Base-by-base conservation (phyloP, 2,329 filamentous ascomycete genomes). In the Rhinocladiella similis region DNA sequence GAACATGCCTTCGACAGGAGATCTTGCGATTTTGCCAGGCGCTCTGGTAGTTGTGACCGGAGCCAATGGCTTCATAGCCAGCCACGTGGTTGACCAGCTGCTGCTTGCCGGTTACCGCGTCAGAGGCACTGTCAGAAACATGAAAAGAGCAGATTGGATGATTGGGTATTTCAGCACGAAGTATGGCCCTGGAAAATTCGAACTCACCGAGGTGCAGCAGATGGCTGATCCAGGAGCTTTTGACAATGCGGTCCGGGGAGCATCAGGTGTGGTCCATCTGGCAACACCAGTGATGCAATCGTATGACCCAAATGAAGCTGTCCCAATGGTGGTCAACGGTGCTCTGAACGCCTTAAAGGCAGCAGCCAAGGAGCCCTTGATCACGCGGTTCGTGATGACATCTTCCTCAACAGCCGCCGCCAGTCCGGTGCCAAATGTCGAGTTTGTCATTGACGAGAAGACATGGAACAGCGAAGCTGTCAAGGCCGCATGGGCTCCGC, bases 251-350 rank as follows among this genome's bases (percentile, higher is more conserved):
- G 57, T 70, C 7, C 66, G 69, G 56, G 65, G 67, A 50, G 66
- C 66, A 12, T 57, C 67, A 1, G 72, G 68, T 1, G 59, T 79
- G 48, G 65, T 70, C 0, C 76, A 80, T 60, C 68, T 70, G 0
- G 77, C 76, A 1, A 71, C 70, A 67, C 70, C 0, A 74, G 75
- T 5, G 70, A 70, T 13, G 63, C 70, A 22, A 61, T 61, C 64
- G 10, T 61, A 69, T 1, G 69, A 80, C 54, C 74, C 77, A 0
- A 67, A 75, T 47, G 65, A 69, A 1, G 73, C 76, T 13, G 73
- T 80, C n/a, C 69, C 74, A 60, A 61, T 62, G 6, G 77, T 81
- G 5, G 73, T 77, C 18, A 77, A 77, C n/a, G 79, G 78, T 1
- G 71, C 75, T 3, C 73, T 78, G 3, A 46, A 64, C 0, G 66